Percentiles rank a stretch among this genome's conserved stretches.
Evolutionary conservation across 768 basidiomycete species (phyloP).

Genomic region (Lyophyllum atratum): DNA sequence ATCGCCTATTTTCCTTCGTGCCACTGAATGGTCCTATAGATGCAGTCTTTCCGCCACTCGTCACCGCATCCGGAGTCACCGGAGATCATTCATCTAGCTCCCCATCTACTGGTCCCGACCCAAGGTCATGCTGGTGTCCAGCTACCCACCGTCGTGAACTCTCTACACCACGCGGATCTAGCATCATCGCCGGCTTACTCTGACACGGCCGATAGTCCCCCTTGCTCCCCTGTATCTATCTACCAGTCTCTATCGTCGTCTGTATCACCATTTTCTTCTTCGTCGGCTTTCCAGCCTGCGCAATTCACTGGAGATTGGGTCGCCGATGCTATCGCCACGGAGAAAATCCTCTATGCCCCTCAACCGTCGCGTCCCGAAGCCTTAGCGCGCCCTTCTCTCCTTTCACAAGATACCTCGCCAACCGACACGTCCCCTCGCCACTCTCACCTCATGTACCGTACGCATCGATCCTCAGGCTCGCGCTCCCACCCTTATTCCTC

Average conservation of each 20-base stretch:
- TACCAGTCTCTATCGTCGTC: neutral
- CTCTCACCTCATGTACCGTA: neutral
- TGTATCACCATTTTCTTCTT: neutral
- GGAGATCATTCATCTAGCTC: neutral
- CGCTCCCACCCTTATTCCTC: neutral
- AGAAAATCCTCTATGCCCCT: neutral
- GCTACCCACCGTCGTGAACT: no score
- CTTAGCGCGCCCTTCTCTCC: no score
- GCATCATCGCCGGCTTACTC: neutral
- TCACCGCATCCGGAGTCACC: neutral
- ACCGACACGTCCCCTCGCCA: neutral
- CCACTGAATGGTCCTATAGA: neutral
- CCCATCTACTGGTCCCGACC: neutral
- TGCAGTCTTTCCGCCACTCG: neutral
- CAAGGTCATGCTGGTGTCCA: neutral
- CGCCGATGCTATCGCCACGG: slow-evolving; percentile 8
- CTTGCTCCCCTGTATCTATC: neutral
- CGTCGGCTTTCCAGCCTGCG: neutral
- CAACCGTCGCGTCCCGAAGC: neutral
- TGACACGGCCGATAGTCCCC: neutral
- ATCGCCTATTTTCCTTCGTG: neutral
- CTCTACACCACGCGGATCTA: neutral
- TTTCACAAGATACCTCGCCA: no score
- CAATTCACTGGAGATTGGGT: slow-evolving; percentile 19
- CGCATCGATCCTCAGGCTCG: neutral